Evolutionary conservation across 129 eudicot genomes (phyloP).

Genomic region (Oenanthe sinensis): DNA sequence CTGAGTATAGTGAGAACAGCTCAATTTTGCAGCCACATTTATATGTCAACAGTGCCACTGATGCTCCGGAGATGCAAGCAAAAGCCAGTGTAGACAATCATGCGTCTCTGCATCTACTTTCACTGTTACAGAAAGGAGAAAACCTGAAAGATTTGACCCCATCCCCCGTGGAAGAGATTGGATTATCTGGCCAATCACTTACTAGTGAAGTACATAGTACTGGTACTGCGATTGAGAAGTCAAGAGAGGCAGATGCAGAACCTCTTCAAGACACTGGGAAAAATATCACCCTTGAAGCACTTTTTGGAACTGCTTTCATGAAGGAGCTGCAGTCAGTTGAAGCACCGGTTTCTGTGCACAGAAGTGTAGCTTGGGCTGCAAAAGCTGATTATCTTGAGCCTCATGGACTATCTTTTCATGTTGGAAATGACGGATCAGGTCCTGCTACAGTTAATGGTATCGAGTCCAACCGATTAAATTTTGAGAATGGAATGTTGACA

Average conservation of each 20-base stretch:
- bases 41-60: constrained; percentile 23
- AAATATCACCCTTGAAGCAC: constrained; percentile 72
- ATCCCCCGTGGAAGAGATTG: constrained; percentile 18
- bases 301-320: constrained; percentile 94
- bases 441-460: constrained; percentile 29
- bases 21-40: constrained; percentile 31
- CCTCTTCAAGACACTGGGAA: constrained; percentile 25
- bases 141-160: constrained; percentile 17
- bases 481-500: constrained; percentile 19
- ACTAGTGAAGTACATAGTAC: constrained; percentile 13
- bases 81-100: constrained; percentile 36
- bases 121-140: constrained; percentile 59
- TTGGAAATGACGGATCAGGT: constrained; percentile 18
- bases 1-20: constrained; percentile 48
- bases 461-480: constrained; percentile 24
- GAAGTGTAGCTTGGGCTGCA: constrained; percentile 39
- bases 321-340: constrained; percentile 76
- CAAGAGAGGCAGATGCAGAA: constrained; percentile 28
- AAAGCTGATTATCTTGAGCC: constrained; percentile 28
- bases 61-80: constrained; percentile 22
- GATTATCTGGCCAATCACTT: constrained; percentile 17
- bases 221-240: constrained; percentile 17
- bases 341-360: constrained; percentile 86
- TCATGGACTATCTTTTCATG: constrained; percentile 24
- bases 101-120: constrained; percentile 76